phyloP scores from a whole-genome alignment of 1,284 basidiomycete genomes.

The Apiotrichum domesticum region DNA sequence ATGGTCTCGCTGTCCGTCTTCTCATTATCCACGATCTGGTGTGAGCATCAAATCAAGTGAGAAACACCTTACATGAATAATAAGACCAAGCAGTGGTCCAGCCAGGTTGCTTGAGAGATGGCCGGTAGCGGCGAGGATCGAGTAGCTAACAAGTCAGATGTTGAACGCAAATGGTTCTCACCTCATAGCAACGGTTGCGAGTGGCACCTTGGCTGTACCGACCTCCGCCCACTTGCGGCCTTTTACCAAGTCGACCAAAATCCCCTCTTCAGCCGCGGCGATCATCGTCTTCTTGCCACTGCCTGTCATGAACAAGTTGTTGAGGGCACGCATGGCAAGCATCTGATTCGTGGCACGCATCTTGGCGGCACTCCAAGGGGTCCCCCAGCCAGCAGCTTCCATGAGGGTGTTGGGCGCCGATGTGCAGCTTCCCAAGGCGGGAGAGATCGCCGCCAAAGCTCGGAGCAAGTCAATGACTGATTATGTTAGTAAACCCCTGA shows the following conservation, averaged over 20 bases:
- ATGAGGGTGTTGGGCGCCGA: constrained; percentile 56
- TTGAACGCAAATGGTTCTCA: constrained; percentile 16
- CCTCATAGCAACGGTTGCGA: constrained; percentile 44
- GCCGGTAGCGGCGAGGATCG: constrained; percentile 45
- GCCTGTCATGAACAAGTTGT: constrained; percentile 61
- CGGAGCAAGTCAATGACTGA: constrained; percentile 82
- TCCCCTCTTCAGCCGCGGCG: constrained; percentile 54
- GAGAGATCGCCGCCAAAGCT: constrained; percentile 63
- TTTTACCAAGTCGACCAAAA: constrained; percentile 51
- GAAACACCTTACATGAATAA: constrained; percentile 14
- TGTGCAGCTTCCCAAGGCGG: constrained; percentile 50
- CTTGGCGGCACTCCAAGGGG: constrained; percentile 57
- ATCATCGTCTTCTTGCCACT: constrained; percentile 51
- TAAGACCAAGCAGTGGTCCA: constrained; percentile 23
- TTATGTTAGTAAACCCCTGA: not conserved
- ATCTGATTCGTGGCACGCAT: constrained; percentile 76
- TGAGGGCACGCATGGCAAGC: constrained; percentile 71
- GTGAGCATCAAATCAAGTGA: constrained; percentile 2
- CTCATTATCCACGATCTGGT: constrained; percentile 61
- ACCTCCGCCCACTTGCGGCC: constrained; percentile 24
- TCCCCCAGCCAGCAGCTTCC: constrained; percentile 62
- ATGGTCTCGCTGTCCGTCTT: constrained; percentile 70
- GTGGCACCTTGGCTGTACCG: constrained; percentile 30
- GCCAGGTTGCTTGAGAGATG: constrained; percentile 28
- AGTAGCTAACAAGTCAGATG: constrained; percentile 40